Evolutionary conservation across 257 asterid species (phyloP).

Genomic region (Lavandula angustifolia): DNA sequence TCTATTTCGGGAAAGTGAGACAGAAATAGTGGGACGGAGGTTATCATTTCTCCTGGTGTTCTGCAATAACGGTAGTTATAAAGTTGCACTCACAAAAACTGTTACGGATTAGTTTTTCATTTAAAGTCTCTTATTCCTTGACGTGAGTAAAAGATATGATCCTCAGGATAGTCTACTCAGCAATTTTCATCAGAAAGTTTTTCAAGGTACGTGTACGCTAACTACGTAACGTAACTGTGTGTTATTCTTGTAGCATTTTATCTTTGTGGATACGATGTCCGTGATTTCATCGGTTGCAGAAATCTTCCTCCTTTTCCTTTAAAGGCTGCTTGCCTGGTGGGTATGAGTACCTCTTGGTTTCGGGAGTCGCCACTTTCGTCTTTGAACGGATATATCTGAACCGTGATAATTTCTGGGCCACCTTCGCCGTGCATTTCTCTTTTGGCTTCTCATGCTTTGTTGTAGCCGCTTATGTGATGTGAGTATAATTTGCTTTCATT

Average conservation of each 20-base stretch:
- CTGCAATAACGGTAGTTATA: background rate
- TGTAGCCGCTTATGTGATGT: slow-evolving; percentile 58
- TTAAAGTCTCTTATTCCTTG: slow-evolving; percentile 46
- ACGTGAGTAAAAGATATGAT: slow-evolving; percentile 71
- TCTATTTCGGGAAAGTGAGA: no score
- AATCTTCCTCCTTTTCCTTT: slow-evolving; percentile 71
- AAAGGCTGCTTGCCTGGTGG: slow-evolving; percentile 81
- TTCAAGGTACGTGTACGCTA: slow-evolving; percentile 61
- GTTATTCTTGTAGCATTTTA: slow-evolving; percentile 1
- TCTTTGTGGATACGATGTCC: slow-evolving; percentile 24
- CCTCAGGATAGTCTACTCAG: slow-evolving; percentile 78
- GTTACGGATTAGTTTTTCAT: background rate
- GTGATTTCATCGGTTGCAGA: slow-evolving; percentile 45
- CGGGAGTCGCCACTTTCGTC: slow-evolving; percentile 64
- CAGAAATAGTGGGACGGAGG: no score
- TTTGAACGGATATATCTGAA: slow-evolving; percentile 63
- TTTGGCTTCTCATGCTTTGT: slow-evolving; percentile 65
- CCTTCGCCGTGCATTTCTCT: slow-evolving; percentile 66
- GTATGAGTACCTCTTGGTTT: slow-evolving; percentile 54
- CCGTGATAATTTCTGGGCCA: slow-evolving; percentile 75
- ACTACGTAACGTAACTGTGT: slow-evolving; percentile 1
- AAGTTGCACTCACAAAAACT: background rate
- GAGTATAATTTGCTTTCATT: slow-evolving; percentile 34
- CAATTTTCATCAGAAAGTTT: slow-evolving; percentile 69
- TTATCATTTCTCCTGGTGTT: slow-evolving; percentile 17